phyloP scores from a whole-genome alignment of 148 eudicot genomes.

The Amaranthus palmeri region DNA sequence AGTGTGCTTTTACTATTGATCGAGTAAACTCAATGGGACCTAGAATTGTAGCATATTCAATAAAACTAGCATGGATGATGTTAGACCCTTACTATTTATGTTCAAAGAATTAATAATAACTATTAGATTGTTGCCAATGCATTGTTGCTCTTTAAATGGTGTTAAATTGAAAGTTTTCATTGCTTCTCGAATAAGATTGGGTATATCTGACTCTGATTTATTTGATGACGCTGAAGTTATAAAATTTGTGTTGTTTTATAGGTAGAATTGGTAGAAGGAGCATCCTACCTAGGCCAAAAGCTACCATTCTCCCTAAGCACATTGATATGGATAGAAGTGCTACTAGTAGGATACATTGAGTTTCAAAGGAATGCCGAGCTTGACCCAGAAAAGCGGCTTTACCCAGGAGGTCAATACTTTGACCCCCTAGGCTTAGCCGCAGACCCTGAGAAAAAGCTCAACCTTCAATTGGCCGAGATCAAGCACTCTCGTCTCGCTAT shows the following conservation, averaged over 20 bases:
- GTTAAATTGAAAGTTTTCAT: too few species aligned
- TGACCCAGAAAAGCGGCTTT: slow-evolving; percentile 73
- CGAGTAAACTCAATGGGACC: too few species aligned
- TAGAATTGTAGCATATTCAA: too few species aligned
- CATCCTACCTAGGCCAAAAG: slow-evolving; percentile 91
- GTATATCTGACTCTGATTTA: too few species aligned
- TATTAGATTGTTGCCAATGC: too few species aligned
- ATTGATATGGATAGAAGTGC: slow-evolving; percentile 78
- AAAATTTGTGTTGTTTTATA: slow-evolving; percentile 12
- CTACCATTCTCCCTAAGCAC: slow-evolving; percentile 79
- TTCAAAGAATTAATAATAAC: too few species aligned
- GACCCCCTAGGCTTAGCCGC: slow-evolving; percentile 82
- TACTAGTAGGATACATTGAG: slow-evolving; percentile 82
- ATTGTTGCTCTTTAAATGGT: too few species aligned
- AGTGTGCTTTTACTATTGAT: too few species aligned
- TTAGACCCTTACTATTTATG: too few species aligned
- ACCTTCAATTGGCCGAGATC: slow-evolving; percentile 81
- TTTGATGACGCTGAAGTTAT: too few species aligned
- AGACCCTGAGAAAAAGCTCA: slow-evolving; percentile 79
- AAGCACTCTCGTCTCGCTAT: slow-evolving; percentile 95
- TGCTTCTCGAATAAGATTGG: too few species aligned
- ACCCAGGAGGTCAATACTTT: slow-evolving; percentile 81
- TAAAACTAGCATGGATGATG: too few species aligned
- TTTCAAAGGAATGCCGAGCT: slow-evolving; percentile 90
- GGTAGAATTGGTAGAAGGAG: slow-evolving; percentile 90